Conservation (phyloP, 2,329 filamentous ascomycete species). For the Cyphellophora europaea region DNA sequence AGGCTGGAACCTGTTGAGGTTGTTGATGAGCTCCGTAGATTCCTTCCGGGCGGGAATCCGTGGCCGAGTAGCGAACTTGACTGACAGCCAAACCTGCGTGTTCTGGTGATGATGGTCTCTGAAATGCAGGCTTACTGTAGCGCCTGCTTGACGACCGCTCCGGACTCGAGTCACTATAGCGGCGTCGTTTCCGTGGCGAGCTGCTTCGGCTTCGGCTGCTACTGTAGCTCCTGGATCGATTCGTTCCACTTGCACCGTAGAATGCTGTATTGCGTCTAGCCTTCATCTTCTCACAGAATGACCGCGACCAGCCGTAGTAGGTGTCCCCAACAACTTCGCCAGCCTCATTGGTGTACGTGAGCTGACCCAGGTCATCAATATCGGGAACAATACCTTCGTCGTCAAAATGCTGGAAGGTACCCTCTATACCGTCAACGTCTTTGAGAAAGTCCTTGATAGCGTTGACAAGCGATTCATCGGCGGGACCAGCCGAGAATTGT, state of each 20-base stretch:
- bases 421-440: slow-evolving; percentile 56
- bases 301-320: slow-evolving; percentile 80
- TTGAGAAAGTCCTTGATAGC: slow-evolving; percentile 63
- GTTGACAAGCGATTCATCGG: slow-evolving; percentile 53
- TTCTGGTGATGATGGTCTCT: neutral
- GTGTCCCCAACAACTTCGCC: slow-evolving; percentile 60
- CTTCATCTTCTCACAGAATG: slow-evolving; percentile 76
- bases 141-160: too few species aligned
- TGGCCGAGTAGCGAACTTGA: slow-evolving; percentile 1
- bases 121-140: neutral
- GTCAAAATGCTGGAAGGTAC: slow-evolving; percentile 37
- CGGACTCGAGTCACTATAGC: too few species aligned
- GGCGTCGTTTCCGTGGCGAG: neutral
- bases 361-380: slow-evolving; percentile 67
- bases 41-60: too few species aligned
- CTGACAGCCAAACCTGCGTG: neutral
- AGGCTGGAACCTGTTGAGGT: slow-evolving; percentile 2
- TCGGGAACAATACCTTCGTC: slow-evolving; percentile 45
- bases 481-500: slow-evolving; percentile 59
- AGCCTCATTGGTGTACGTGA: slow-evolving; percentile 55
- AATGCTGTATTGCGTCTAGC: slow-evolving; percentile 22
- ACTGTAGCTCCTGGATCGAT: slow-evolving; percentile 12
- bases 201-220: slow-evolving; percentile 7
- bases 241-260: slow-evolving; percentile 1
- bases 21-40: too few species aligned